Evolutionary conservation across 2,329 filamentous ascomycete species (phyloP).

Genomic region (Fusarium praegraminearum): DNA sequence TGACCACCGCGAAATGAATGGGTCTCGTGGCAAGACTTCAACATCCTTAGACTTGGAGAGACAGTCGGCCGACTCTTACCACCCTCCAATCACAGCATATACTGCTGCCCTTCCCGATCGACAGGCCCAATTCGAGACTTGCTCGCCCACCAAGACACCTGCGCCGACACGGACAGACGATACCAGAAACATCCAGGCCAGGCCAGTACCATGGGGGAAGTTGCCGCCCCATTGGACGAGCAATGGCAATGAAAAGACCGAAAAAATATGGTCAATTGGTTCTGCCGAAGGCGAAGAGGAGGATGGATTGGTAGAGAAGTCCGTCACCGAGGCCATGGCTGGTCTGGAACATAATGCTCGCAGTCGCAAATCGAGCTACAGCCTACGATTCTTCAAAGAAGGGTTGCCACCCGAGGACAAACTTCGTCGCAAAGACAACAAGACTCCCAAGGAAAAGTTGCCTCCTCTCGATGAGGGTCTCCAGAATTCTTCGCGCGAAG

Average conservation of each 20-base stretch:
- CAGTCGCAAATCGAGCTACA: conserved; percentile 76
- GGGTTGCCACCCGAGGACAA: conserved; percentile 71
- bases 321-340: conserved; percentile 71
- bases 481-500: conserved; percentile 5
- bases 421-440: conserved; percentile 64
- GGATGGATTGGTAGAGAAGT: conserved; percentile 72
- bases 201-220: conserved; percentile 47
- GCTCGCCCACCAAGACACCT: conserved; percentile 30
- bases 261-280: conserved; percentile 75
- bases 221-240: conserved; percentile 59
- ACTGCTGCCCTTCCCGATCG: conserved; percentile 49
- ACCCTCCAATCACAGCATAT: conserved; percentile 43
- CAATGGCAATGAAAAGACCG: conserved; percentile 66
- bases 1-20: conserved; percentile 52
- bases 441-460: conserved; percentile 56
- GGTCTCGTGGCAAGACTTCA: conserved; percentile 48
- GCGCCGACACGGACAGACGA: conserved; percentile 31
- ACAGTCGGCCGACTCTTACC: conserved; percentile 41
- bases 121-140: conserved; percentile 39
- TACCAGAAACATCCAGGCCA: conserved; percentile 24
- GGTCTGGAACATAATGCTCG: conserved; percentile 72
- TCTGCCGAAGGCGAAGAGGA: conserved; percentile 61
- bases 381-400: conserved; percentile 75
- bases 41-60: conserved; percentile 54
- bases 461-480: conserved; percentile 52